These are phyloP conservation scores for Tolypocladium tropicale DNA, from an alignment of 2,329 filamentous ascomycete genomes.

Conservation along the genomic window DNA sequence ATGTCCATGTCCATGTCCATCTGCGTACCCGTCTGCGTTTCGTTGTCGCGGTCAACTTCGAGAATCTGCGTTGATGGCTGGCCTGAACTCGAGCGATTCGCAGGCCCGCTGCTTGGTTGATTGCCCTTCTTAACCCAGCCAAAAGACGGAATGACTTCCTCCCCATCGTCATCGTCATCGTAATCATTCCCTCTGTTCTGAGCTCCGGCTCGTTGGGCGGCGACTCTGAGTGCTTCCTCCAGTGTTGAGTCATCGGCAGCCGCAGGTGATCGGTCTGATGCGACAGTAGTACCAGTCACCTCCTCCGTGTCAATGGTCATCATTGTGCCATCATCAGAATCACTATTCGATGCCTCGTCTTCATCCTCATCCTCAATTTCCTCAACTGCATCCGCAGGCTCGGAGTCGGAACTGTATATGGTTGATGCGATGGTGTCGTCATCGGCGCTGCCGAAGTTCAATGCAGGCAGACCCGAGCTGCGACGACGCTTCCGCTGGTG, in stretches of 20 bases:
- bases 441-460: conserved; percentile 55
- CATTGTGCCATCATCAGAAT: conserved; percentile 67
- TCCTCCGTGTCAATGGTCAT: conserved; percentile 78
- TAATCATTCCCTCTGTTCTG: conserved; percentile 47
- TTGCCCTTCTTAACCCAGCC: conserved; percentile 56
- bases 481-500: conserved; percentile 47
- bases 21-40: conserved; percentile 28
- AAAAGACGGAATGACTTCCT: conserved; percentile 67
- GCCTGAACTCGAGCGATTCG: conserved; percentile 28
- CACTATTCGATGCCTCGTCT: conserved; percentile 34
- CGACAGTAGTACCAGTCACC: conserved; percentile 57
- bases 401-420: conserved; percentile 60
- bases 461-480: conserved; percentile 56
- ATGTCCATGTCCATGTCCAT: conserved; percentile 40
- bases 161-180: conserved; percentile 43
- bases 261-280: conserved; percentile 47
- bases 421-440: conserved; percentile 66
- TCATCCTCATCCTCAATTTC: conserved; percentile 47
- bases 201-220: conserved; percentile 65
- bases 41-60: conserved; percentile 12
- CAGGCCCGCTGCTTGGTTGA: conserved; percentile 18
- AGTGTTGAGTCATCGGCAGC: conserved; percentile 58
- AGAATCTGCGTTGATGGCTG: conserved; percentile 20
- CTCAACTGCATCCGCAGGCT: conserved; percentile 42
- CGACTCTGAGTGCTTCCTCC: conserved; percentile 68